Base-by-base conservation (phyloP, 2,329 filamentous ascomycete species). In the Neophaeococcomyces mojaviensis region DNA sequence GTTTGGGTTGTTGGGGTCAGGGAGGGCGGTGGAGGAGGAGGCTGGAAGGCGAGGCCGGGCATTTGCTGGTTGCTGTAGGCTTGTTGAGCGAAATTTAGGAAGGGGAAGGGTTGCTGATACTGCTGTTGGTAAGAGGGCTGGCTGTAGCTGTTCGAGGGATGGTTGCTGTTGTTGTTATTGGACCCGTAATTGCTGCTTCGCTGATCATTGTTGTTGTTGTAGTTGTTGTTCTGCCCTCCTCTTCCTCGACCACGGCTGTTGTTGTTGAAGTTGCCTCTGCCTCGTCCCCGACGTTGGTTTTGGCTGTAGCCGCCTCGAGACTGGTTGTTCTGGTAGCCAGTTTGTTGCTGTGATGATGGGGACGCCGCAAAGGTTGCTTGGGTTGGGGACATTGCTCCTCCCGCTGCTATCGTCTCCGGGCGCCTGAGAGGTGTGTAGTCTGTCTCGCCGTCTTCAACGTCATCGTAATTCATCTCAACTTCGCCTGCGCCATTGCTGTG, bases 381-480 rank as follows among this genome's bases (percentile, higher is more conserved):
- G 33, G 8, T 39, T n/a, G 33, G 34, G 61, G 59, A 15, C 55
- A 49, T 15, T 68, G 57, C 69, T 75, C 65, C 59, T 72, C 63
- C 61, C 73, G 62, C 57, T 73, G 64, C 12, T 53, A 83, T 79
- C 39, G 81, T 81, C 15, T 76, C 71, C 1, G 86, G 86, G 15
- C 86, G 72, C 16, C 81, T 65, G 15, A 90, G 71, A 4, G 84
- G 83, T 52, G 79, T 83, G 61, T 90, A 90, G 10, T 44, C 41
- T 30, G 70, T 66, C 45, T 70, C 64, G 33, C 57, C 76, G 22
- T 76, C 74, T n/a, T 52, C 39, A n/a, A 50, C 51, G 46, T 88
- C 82, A 48, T 84, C 82, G 55, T 86, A 86, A 58, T 77, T 79
- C 33, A 85, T 68, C 28, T 73, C 73, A 18, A 61, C 61, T 20